Base-by-base conservation (phyloP, 306 rosid genomes). In the Vicia sativa region DNA sequence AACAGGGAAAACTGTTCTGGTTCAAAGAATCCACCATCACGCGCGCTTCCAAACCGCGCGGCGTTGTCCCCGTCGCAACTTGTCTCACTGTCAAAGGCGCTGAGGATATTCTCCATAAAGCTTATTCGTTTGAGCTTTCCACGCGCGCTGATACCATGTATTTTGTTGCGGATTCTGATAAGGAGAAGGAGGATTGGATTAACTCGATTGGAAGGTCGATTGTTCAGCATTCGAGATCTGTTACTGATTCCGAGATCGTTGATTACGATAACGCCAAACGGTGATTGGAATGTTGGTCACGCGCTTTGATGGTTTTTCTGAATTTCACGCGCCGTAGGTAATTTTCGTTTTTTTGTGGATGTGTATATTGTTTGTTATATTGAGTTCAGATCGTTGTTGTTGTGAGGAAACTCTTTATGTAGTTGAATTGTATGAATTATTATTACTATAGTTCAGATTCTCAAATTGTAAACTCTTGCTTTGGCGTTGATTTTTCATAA, bases 121-220 rank as follows among this genome's bases (percentile, higher is more conserved):
- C 78, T 44, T 71, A 53, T 79, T 77, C 89, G 2, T 85, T 82
- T 58, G 87, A 85, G 54, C 79, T 85, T 6, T 79, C 87, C 16
- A 74, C 85, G 31, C 79, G 83, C 61, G 21, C 83, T 9, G 87
- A 85, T 25, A 82, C 87, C 14, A 82, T 85, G 87, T 82, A 79
- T 81, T 85, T 85, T 84, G 68, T 82, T 77, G 85, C 85, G 54
- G 89, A 79, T 42, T 79, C 87, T 5, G 87, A 84, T 75, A 82
- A 80, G 72, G 89, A 84, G 62, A 84, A 80, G 76, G 89, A 82
- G 75, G 89, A 84, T 11, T 84, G 89, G 92, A 87, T 84, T 82
- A 87, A 82, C 68, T 82, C 89, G 50, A 80, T 87, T 26, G 92
- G 92, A 0, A 75, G 89, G 54, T 84, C 85, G 29, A 84, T 87